These are phyloP conservation scores for Sarcodon sp. DNA, from an alignment of 768 basidiomycete species.

Conservation along the genomic window DNA sequence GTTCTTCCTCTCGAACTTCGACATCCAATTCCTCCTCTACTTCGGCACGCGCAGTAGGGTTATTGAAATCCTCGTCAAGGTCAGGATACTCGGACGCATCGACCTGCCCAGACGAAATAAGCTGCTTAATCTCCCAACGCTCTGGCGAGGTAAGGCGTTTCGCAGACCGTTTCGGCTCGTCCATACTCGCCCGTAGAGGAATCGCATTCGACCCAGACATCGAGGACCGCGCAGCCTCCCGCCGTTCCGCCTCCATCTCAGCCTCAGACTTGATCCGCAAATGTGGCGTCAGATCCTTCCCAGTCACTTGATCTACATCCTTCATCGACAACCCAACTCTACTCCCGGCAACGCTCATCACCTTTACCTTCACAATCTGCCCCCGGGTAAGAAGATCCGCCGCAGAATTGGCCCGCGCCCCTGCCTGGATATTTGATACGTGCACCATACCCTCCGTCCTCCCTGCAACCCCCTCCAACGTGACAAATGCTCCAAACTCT, in stretches of 20 bases:
- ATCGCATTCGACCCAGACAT: constrained; percentile 82
- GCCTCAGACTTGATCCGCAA: constrained; percentile 90
- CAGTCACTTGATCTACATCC: constrained; percentile 87
- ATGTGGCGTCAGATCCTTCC: constrained; percentile 89
- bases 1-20: constrained; percentile 94
- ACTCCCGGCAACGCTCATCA: constrained; percentile 81
- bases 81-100: constrained; percentile 91
- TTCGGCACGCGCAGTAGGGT: constrained; percentile 68
- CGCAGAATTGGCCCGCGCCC: constrained; percentile 77
- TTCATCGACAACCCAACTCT: constrained; percentile 91
- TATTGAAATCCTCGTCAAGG: constrained; percentile 73
- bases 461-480: constrained; percentile 76
- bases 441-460: constrained; percentile 92
- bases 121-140: constrained; percentile 98
- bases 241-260: constrained; percentile 77
- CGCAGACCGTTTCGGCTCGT: constrained; percentile 56
- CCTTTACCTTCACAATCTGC: constrained; percentile 88
- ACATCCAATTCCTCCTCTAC: constrained; percentile 96
- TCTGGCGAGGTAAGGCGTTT: constrained; percentile 92
- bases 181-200: constrained; percentile 45
- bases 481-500: constrained; percentile 94
- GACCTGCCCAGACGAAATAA: constrained; percentile 90
- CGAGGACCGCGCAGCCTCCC: constrained; percentile 38
- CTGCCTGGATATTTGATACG: constrained; percentile 82
- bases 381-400: constrained; percentile 77